Evolutionary conservation across 805 yeast species (phyloP), one percentile per base, ranked within the genome.

Genomic region (Candida qinlingensis): DNA sequence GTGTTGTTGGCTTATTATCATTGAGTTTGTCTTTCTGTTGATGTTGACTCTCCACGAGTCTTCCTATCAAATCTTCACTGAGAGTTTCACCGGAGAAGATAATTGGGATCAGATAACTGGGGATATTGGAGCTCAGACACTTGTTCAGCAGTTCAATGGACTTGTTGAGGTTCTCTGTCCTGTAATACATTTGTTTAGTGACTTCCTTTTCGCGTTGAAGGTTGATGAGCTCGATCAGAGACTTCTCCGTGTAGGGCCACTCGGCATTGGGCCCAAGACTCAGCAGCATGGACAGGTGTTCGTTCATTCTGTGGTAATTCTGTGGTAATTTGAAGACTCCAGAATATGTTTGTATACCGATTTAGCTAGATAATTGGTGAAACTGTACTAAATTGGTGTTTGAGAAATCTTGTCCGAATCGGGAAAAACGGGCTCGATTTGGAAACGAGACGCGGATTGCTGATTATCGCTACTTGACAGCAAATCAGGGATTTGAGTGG

Each of bases 161-260:
- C 48, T 77, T 75, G 39, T 76, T 75, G 28, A 84, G 71, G 38
- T 75, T 68, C 60, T 90, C 96, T 25, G 83, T 68, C 46, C 75
- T 76, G 62, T 85, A 84, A 56, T 73, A 83, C 55, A 85, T 94
- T 63, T 90, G 96, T 54, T 84, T 85, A 2, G 97, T 85, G 40
- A 76, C 73, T 62, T 91, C 97, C 60, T 85, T 92, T 61, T 88
- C 90, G 3, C 51, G 43, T 40, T 61, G 64, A 1, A 60, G 47
- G 6, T 53, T 49, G 6, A 61, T 57, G 7, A 61, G 42, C 35
- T 60, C 61, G 5, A 59, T 35, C 2, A 61, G 48, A 1, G 62
- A 49, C 39, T 51, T 44, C 39, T 61, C 65, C 0, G 59, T 49
- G 44, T 54, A 50, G 7, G 62, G 61, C 59, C 62, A 58, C 27